Conservation (phyloP, 768 basidiomycete species). For the Trametes cubensis region DNA sequence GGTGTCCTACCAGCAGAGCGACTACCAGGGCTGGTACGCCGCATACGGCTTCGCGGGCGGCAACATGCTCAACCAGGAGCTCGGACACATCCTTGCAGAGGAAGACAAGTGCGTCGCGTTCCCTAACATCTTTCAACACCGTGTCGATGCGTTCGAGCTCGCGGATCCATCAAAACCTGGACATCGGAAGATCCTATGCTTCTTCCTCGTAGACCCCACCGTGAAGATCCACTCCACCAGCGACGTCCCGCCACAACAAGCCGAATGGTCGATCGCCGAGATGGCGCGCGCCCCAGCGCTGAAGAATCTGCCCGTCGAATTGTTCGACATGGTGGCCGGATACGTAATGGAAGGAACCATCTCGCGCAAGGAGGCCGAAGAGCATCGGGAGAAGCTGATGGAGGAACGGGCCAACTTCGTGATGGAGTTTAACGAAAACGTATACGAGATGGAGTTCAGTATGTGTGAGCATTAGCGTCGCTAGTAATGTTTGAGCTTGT, state of each 20-base stretch:
- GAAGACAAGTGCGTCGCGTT: constrained; percentile 38
- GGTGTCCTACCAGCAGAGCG: constrained; percentile 8
- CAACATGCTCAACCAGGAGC: constrained; percentile 24
- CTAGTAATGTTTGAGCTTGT: not conserved
- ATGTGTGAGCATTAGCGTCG: not conserved
- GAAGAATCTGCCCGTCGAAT: constrained; percentile 24
- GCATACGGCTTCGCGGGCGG: constrained; percentile 17
- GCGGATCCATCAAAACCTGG: constrained; percentile 37
- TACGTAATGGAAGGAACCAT: no score
- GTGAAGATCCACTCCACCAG: constrained; percentile 35
- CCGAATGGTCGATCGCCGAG: constrained; percentile 27
- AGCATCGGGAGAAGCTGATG: not conserved
- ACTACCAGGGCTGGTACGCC: constrained; percentile 4
- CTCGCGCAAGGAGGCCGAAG: not conserved
- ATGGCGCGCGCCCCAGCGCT: not conserved
- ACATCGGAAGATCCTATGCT: constrained; percentile 41
- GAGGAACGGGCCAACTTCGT: not conserved
- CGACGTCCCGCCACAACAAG: constrained; percentile 38
- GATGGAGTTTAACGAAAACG: not conserved
- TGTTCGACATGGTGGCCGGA: constrained; percentile 24
- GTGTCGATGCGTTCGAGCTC: constrained; percentile 40
- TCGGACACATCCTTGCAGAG: constrained; percentile 36
- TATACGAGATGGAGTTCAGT: not conserved
- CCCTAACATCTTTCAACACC: constrained; percentile 44
- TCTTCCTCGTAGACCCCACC: constrained; percentile 43